Conservation (phyloP, 805 yeast genomes). For the Kuraishia borneana region DNA sequence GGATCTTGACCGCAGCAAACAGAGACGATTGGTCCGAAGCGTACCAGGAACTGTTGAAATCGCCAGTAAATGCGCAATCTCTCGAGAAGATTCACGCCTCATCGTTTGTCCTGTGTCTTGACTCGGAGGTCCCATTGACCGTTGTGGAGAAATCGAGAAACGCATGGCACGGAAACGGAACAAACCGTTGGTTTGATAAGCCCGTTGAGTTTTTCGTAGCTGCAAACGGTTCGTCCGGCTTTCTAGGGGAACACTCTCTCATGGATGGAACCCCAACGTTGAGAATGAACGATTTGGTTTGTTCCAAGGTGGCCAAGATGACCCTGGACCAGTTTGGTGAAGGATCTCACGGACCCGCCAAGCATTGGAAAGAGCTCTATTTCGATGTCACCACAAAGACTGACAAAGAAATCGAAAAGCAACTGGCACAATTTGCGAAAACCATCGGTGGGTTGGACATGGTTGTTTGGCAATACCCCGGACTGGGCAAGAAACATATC, state of each 20-base stretch:
- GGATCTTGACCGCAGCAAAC: conserved; percentile 72
- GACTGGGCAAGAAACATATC: conserved; percentile 79
- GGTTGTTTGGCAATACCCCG: conserved; percentile 68
- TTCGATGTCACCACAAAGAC: conserved; percentile 51
- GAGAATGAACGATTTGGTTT: conserved; percentile 69
- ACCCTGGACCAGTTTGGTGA: conserved; percentile 7
- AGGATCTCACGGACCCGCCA: conserved; percentile 11
- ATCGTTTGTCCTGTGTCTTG: conserved; percentile 75
- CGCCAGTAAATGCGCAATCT: conserved; percentile 51
- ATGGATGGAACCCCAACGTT: conserved; percentile 98
- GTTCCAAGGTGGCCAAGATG: conserved; percentile 39
- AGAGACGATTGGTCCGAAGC: conserved; percentile 71
- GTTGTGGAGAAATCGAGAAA: conserved; percentile 74
- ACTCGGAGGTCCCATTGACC: conserved; percentile 59
- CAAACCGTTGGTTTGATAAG: conserved; percentile 86
- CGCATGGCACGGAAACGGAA: conserved; percentile 94
- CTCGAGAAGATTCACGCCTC: conserved; percentile 63
- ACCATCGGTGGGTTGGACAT: conserved; percentile 59
- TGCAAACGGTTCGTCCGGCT: conserved; percentile 82
- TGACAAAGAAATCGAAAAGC: conserved; percentile 38
- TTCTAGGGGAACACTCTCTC: conserved; percentile 91
- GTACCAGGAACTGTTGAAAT: conserved; percentile 43
- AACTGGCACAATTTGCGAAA: conserved; percentile 42
- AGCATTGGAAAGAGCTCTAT: conserved; percentile 20
- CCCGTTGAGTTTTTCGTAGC: conserved; percentile 77